phyloP scores from a whole-genome alignment of 2,329 filamentous ascomycete genomes.

The Ophiostoma populinum region DNA sequence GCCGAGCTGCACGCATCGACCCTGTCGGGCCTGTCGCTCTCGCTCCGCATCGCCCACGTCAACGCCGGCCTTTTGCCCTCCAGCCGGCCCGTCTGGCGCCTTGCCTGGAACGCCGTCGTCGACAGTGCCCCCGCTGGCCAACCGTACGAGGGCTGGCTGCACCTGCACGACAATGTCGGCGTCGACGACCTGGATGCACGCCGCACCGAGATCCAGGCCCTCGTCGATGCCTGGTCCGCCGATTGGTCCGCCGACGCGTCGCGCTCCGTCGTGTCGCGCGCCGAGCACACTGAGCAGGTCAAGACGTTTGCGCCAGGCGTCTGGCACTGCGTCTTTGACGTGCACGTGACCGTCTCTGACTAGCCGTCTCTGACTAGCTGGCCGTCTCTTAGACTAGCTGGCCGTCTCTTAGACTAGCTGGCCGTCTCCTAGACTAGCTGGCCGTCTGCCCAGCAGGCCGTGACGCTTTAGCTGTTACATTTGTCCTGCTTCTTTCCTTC shows the following conservation, averaged over 20 bases:
- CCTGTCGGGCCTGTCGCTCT: too few species aligned
- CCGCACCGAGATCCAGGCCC: conserved; percentile 27
- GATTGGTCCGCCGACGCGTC: neutral
- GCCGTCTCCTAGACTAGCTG: too few species aligned
- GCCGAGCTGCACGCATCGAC: conserved; percentile 19
- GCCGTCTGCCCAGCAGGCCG: too few species aligned
- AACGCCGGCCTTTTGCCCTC: conserved; percentile 47
- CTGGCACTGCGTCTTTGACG: conserved; percentile 54
- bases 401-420: too few species aligned
- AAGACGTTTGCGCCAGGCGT: conserved; percentile 54
- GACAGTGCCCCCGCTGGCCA: neutral
- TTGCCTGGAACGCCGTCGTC: conserved; percentile 23
- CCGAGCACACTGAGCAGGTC: conserved; percentile 44
- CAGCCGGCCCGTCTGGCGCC: conserved; percentile 35
- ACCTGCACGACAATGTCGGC: conserved; percentile 50
- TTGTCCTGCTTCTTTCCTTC: neutral
- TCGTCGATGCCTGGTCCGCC: conserved; percentile 23
- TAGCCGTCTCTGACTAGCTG: too few species aligned
- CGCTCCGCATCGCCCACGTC: conserved; percentile 33
- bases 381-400: too few species aligned
- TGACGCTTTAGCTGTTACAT: too few species aligned
- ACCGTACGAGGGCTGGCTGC: conserved; percentile 31
- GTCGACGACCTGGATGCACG: conserved; percentile 32
- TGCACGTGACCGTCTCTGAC: conserved; percentile 28
- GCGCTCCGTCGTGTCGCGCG: conserved; percentile 11